Percentiles rank a stretch among this genome's conserved stretches.
These are phyloP conservation scores for Kregervanrija delftensis DNA, from an alignment of 805 yeast genomes.

Conservation along the genomic window DNA sequence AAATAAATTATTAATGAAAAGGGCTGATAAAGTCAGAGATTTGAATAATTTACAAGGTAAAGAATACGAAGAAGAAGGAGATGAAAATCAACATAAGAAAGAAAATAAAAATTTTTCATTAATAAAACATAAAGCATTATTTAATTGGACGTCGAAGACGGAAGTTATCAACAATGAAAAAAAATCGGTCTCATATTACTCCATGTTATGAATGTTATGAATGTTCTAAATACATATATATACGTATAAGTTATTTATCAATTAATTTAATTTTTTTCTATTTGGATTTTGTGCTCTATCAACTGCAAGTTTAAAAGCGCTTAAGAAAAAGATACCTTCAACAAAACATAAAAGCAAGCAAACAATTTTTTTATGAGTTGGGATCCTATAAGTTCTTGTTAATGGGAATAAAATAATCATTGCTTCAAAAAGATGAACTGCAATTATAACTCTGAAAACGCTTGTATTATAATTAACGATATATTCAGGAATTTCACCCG, in stretches of 20 bases:
- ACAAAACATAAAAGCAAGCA: conserved; percentile 50
- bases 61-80: conserved; percentile 24
- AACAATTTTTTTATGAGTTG: conserved; percentile 36
- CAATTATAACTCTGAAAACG: conserved; percentile 21
- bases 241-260: neutral
- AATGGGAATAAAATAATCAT: conserved; percentile 40
- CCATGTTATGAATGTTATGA: conserved; percentile 8
- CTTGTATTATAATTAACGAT: conserved; percentile 7
- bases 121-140: conserved; percentile 38
- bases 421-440: conserved; percentile 49
- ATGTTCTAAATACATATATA: neutral
- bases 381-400: conserved; percentile 54
- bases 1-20: conserved; percentile 74
- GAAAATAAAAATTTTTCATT: conserved; percentile 31
- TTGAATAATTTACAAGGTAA: conserved; percentile 19
- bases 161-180: conserved; percentile 11
- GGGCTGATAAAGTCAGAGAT: conserved; percentile 66
- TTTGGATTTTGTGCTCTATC: conserved; percentile 12
- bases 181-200: conserved; percentile 13
- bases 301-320: conserved; percentile 31
- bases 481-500: conserved; percentile 4
- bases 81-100: conserved; percentile 8
- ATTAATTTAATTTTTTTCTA: conserved; percentile 2
- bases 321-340: conserved; percentile 54
- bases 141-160: conserved; percentile 32